Percentiles rank a stretch among this genome's conserved stretches.
Conservation (phyloP, 768 basidiomycete species). For the Hygrophorus russula region DNA sequence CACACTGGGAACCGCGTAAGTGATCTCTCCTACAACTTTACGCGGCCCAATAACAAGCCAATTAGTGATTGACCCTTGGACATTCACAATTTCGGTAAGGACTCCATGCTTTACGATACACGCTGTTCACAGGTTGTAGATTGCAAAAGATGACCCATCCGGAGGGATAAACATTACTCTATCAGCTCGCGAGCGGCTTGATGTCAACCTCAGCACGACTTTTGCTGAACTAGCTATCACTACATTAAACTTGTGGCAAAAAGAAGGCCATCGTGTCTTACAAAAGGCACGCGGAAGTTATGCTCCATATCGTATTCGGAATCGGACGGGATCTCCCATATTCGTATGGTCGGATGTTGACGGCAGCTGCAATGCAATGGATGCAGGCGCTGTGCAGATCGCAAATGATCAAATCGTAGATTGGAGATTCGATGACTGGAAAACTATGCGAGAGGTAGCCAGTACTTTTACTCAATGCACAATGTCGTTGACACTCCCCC, state of each 20-base stretch:
- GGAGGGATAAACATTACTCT: conserved; percentile 49
- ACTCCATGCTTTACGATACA: neutral
- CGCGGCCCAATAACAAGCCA: conserved; percentile 3
- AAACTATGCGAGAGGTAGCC: conserved; percentile 80
- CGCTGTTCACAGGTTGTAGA: conserved; percentile 22
- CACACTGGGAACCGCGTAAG: conserved; percentile 94
- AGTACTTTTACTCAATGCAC: neutral
- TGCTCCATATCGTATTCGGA: conserved; percentile 88
- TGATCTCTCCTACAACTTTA: conserved; percentile 4
- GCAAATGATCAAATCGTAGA: conserved; percentile 69
- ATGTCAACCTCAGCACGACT: conserved; percentile 83
- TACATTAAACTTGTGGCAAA: conserved; percentile 60
- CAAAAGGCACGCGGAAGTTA: conserved; percentile 77
- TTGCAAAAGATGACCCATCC: conserved; percentile 36
- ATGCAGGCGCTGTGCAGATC: conserved; percentile 46
- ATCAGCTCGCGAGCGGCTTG: conserved; percentile 71
- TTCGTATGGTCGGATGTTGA: conserved; percentile 80
- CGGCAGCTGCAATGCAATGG: conserved; percentile 32
- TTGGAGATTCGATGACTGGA: conserved; percentile 98
- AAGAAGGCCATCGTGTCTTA: conserved; percentile 60
- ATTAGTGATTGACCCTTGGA: conserved; percentile 93
- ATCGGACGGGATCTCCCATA: conserved; percentile 81
- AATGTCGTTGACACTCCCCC: conserved; percentile 1
- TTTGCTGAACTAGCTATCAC: conserved; percentile 81
- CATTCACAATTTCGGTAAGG: conserved; percentile 60